A percentile compares a stretch with the other conserved stretches of the same genome.
phyloP scores from a whole-genome alignment of 495 filamentous ascomycete genomes.

The Trichodelitschia bisporula region DNA sequence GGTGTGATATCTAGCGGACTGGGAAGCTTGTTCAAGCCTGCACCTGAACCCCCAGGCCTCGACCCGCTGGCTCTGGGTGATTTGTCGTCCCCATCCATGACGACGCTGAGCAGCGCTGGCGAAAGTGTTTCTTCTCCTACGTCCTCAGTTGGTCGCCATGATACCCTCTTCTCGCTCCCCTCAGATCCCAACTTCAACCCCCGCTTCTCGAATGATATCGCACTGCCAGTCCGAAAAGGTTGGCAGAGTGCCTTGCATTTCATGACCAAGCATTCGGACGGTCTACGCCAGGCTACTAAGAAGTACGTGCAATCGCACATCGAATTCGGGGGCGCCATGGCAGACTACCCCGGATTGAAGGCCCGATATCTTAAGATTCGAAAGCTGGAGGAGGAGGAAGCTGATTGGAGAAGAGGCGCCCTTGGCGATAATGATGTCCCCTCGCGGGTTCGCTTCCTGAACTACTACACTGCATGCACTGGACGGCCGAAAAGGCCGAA shows the following conservation, averaged over 20 bases:
- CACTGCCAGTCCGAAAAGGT: conserved; percentile 34
- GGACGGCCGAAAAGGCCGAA: conserved; percentile 30
- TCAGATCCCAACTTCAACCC: conserved; percentile 39
- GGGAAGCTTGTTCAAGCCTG: conserved; percentile 44
- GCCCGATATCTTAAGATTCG: conserved; percentile 41
- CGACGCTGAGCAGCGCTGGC: background rate
- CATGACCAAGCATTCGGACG: conserved; percentile 49
- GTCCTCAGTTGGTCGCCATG: no score
- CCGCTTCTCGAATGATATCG: conserved; percentile 45
- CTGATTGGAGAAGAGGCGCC: conserved; percentile 11
- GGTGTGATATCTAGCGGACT: conserved; percentile 63
- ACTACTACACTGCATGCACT: conserved; percentile 75
- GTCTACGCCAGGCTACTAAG: conserved; percentile 40
- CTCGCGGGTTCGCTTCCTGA: conserved; percentile 54
- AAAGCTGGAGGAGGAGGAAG: conserved; percentile 40
- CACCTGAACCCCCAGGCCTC: conserved; percentile 7
- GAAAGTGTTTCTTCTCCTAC: background rate
- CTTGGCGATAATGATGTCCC: background rate
- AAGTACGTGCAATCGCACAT: conserved; percentile 55
- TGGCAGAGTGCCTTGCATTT: conserved; percentile 50
- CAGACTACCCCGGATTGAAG: conserved; percentile 46
- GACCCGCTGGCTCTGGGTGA: background rate
- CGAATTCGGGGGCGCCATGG: conserved; percentile 59
- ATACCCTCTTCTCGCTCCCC: conserved; percentile 8
- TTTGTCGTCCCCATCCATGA: conserved; percentile 9